Percentiles rank a stretch among this genome's conserved stretches.
phyloP scores from a whole-genome alignment of 306 rosid species.

The Cicer cuneatum region DNA sequence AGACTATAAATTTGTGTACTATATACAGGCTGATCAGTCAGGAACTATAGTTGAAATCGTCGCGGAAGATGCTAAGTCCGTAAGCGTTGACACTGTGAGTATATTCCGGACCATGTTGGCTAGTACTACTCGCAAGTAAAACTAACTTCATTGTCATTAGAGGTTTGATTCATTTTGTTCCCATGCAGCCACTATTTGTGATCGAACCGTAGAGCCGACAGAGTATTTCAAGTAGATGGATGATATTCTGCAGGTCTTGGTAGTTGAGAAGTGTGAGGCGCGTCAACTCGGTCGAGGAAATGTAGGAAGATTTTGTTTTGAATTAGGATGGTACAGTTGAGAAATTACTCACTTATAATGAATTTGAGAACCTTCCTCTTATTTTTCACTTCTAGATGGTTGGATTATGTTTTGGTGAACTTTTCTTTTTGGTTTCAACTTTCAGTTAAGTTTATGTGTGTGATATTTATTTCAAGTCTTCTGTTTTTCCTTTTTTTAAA shows the following conservation, averaged over 20 bases:
- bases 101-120: slow-evolving; percentile 25
- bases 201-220: slow-evolving; percentile 62
- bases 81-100: slow-evolving; percentile 68
- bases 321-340: slow-evolving; percentile 48
- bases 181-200: slow-evolving; percentile 72
- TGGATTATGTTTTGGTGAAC: slow-evolving; percentile 39
- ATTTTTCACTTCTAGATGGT: slow-evolving; percentile 26
- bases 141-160: slow-evolving; percentile 7
- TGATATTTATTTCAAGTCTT: slow-evolving; percentile 27
- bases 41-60: slow-evolving; percentile 71
- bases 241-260: slow-evolving; percentile 37
- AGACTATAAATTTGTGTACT: slow-evolving; percentile 38
- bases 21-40: slow-evolving; percentile 75
- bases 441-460: slow-evolving; percentile 13
- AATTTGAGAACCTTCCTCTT: slow-evolving; percentile 13
- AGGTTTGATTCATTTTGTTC: slow-evolving; percentile 34
- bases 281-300: slow-evolving; percentile 39
- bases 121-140: slow-evolving; percentile 1
- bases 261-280: slow-evolving; percentile 46
- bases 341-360: slow-evolving; percentile 47
- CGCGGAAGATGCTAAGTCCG: slow-evolving; percentile 64
- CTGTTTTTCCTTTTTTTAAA: slow-evolving; percentile 13
- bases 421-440: slow-evolving; percentile 30
- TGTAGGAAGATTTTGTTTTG: slow-evolving; percentile 56
- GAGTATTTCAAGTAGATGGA: slow-evolving; percentile 42